Evolutionary conservation across 2,329 filamentous ascomycete species (phyloP).

Genomic region (Lojkania enalia): DNA sequence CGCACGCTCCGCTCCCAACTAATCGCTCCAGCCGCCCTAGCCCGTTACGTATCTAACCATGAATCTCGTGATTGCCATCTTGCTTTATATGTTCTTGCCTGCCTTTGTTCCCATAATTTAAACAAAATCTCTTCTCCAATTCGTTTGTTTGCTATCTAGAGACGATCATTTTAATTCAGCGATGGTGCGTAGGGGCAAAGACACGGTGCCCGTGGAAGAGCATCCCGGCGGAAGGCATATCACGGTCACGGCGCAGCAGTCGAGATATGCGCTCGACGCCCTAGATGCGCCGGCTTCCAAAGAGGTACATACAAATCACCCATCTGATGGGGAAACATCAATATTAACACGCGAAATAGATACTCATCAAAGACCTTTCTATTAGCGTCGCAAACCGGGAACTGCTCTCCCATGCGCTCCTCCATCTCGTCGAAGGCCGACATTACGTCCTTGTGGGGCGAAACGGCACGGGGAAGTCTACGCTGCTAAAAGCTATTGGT

Average conservation of each 20-base stretch:
- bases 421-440: slow-evolving; percentile 72
- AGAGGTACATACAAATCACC: slow-evolving; percentile 27
- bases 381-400: slow-evolving; percentile 67
- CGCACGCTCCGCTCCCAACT: background rate
- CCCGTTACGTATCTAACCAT: background rate
- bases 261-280: slow-evolving; percentile 43
- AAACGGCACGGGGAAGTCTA: slow-evolving; percentile 84
- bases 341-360: slow-evolving; percentile 26
- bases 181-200: slow-evolving; percentile 39
- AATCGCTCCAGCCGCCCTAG: background rate
- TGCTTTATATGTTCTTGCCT: too few relatives aligned
- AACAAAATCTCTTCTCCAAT: background rate
- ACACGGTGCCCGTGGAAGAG: slow-evolving; percentile 19
- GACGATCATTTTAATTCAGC: background rate
- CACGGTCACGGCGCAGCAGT: slow-evolving; percentile 44
- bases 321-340: background rate
- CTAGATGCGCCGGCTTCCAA: slow-evolving; percentile 44
- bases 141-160: background rate
- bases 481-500: slow-evolving; percentile 72
- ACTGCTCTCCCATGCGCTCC: slow-evolving; percentile 68
- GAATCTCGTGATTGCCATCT: background rate
- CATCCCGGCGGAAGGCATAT: slow-evolving; percentile 33
- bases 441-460: slow-evolving; percentile 79
- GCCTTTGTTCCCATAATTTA: too few relatives aligned
- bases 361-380: slow-evolving; percentile 67